Evolutionary conservation across 768 basidiomycete genomes (phyloP), one percentile per base, ranked within the genome.

Genomic region (Hemileccinum rubropunctum): DNA sequence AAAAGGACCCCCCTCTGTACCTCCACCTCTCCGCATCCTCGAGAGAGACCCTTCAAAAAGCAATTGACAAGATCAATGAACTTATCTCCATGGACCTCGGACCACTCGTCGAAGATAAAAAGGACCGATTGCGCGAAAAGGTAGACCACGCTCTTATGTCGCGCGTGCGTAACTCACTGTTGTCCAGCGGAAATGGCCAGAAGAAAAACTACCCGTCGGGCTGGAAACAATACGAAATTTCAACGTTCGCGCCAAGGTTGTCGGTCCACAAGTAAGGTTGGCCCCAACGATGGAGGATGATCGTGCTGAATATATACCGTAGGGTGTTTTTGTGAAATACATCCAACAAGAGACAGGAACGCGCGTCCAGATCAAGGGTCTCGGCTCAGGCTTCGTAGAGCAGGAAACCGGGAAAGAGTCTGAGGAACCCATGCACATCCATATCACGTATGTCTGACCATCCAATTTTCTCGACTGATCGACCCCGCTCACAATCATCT

Each of bases 271-370:
- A 54, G 93, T 94, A 68, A 51, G 82, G 76, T 14, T 30, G 9
- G 2, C 26, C 33, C 14, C 13, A 11, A 11, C 20, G 4, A 18
- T 32, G 4, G 35, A 7, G 18, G 21, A 8, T 13, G n/a, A 9
- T 9, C 3, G 14, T n/a, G 20, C 15, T 45, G 37, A 52, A 21
- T 7, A 28, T 7, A 28, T 32, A 21, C 5, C 33, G 10, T 44
- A 66, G 89, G 95, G 95, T 57, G 85, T 92, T 56, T 99, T 98
- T 62, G 95, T 99, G 58, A 99, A 99, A 71, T 94, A 94, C 65
- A 98, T 98, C 43, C 95, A 99, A 69, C 81, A 87, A 59, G 95
- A 99, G 70, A 99, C 95, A 0, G 86, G 86, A 26, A 95, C 95
- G 6, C 81, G 95, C 52, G 95, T 99, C 9, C 95, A 99, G 67